A percentile compares a stretch with the other conserved stretches of the same genome.
phyloP scores from a whole-genome alignment of 2,329 filamentous ascomycete genomes.

The Ophiosphaerella korrae region DNA sequence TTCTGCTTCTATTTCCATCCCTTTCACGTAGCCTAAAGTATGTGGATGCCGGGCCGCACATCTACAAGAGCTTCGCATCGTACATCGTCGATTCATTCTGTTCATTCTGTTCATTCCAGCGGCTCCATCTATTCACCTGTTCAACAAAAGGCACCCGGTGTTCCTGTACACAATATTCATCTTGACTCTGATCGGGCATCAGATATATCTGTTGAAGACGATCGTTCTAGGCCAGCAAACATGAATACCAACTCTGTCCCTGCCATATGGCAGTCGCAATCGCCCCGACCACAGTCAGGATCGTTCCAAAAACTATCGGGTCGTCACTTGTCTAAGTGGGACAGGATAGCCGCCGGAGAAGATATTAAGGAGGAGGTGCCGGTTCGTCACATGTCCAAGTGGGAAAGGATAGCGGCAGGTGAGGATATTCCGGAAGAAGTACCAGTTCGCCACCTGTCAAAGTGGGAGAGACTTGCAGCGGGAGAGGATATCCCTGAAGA shows the following conservation, averaged over 20 bases:
- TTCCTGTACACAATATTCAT: background rate
- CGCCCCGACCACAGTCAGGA: background rate
- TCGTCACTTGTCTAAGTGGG: background rate
- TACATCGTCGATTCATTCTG: slow-evolving; percentile 38
- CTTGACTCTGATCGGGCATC: background rate
- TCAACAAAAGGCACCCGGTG: slow-evolving; percentile 21
- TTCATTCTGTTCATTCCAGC: slow-evolving; percentile 35
- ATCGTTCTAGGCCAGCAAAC: background rate
- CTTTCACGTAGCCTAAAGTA: slow-evolving; percentile 11
- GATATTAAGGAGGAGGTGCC: slow-evolving; percentile 6
- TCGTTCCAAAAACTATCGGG: background rate
- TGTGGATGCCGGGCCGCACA: slow-evolving; percentile 42
- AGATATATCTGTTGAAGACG: slow-evolving; percentile 8
- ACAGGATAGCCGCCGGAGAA: background rate
- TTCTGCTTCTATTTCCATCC: background rate
- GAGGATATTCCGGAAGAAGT: slow-evolving; percentile 1
- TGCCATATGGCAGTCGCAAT: background rate
- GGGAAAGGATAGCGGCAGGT: background rate
- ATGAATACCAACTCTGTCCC: background rate
- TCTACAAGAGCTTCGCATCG: slow-evolving; percentile 30
- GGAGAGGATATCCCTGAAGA: slow-evolving; percentile 22
- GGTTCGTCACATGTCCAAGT: background rate
- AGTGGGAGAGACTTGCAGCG: background rate
- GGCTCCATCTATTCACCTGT: slow-evolving; percentile 5
- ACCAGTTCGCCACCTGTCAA: background rate